Evolutionary conservation across 208 protist genomes (phyloP).

Genomic region (Leishmania tarentolae): DNA sequence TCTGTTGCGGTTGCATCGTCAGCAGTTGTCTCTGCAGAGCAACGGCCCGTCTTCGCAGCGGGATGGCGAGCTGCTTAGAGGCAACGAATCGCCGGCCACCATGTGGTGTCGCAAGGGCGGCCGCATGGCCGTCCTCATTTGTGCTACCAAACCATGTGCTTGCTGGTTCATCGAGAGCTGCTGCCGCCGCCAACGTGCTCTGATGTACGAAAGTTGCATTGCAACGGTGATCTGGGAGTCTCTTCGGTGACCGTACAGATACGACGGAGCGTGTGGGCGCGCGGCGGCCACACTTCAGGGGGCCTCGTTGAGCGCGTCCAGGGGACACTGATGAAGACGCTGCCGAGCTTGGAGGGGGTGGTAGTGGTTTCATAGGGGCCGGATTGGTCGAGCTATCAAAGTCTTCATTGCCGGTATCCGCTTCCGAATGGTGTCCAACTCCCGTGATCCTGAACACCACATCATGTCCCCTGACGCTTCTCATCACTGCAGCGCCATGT

Average conservation of each 20-base stretch:
- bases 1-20: background rate
- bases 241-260: background rate
- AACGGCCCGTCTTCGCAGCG: background rate
- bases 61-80: background rate
- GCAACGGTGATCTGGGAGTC: background rate
- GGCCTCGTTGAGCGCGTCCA: background rate
- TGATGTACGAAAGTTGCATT: background rate
- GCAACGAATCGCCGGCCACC: background rate
- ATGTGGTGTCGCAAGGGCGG: background rate
- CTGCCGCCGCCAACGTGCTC: background rate
- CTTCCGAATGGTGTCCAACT: background rate
- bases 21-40: conserved; percentile 11
- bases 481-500: background rate
- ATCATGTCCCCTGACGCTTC: background rate
- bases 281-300: background rate
- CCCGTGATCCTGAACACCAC: background rate
- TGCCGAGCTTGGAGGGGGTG: background rate
- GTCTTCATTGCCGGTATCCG: background rate
- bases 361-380: background rate
- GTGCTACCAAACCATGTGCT: background rate
- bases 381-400: background rate
- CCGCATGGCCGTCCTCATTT: background rate
- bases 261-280: background rate
- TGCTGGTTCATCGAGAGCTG: background rate
- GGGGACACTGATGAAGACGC: background rate